Evolutionary conservation across 768 basidiomycete species (phyloP).

Genomic region (Leucocoprinus birnbaumii): DNA sequence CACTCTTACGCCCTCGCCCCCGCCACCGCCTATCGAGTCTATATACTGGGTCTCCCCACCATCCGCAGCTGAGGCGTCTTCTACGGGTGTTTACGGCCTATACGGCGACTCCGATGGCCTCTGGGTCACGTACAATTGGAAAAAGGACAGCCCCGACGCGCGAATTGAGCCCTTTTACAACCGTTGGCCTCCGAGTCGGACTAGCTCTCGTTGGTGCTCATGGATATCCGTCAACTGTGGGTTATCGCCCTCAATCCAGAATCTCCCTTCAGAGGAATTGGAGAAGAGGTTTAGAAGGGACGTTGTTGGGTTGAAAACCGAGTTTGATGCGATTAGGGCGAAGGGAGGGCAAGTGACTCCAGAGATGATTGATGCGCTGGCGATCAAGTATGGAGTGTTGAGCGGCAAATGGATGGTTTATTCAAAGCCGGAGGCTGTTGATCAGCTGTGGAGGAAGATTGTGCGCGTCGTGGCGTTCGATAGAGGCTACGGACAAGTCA

Average conservation of each 20-base stretch:
- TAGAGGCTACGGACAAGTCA: slow-evolving; percentile 25
- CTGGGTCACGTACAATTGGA: slow-evolving; percentile 7
- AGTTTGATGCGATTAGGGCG: slow-evolving; percentile 20
- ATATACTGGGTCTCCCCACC: slow-evolving; percentile 18
- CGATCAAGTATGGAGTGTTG: slow-evolving; percentile 26
- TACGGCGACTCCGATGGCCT: too few species aligned
- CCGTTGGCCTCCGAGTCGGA: slow-evolving; percentile 37
- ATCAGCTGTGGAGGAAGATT: slow-evolving; percentile 32
- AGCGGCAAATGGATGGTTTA: slow-evolving; percentile 40
- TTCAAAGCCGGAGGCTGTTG: slow-evolving; percentile 24
- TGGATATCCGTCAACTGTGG: slow-evolving; percentile 34
- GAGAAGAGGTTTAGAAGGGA: slow-evolving; percentile 11
- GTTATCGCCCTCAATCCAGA: background rate
- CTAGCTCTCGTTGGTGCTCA: slow-evolving; percentile 25
- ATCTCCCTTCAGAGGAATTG: slow-evolving; percentile 13
- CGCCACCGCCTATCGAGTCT: background rate
- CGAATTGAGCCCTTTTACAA: slow-evolving; percentile 25
- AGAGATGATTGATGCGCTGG: slow-evolving; percentile 29
- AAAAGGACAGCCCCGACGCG: slow-evolving; percentile 17
- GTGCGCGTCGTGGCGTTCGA: slow-evolving; percentile 26
- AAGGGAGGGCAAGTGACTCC: slow-evolving; percentile 19
- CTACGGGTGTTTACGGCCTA: slow-evolving; percentile 12
- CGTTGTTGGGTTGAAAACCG: slow-evolving; percentile 11
- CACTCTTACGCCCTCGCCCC: background rate
- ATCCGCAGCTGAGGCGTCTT: slow-evolving; percentile 2